Evolutionary conservation across 2,329 filamentous ascomycete species (phyloP), one percentile per base, ranked within the genome.

Genomic region (Shiraia bambusicola): DNA sequence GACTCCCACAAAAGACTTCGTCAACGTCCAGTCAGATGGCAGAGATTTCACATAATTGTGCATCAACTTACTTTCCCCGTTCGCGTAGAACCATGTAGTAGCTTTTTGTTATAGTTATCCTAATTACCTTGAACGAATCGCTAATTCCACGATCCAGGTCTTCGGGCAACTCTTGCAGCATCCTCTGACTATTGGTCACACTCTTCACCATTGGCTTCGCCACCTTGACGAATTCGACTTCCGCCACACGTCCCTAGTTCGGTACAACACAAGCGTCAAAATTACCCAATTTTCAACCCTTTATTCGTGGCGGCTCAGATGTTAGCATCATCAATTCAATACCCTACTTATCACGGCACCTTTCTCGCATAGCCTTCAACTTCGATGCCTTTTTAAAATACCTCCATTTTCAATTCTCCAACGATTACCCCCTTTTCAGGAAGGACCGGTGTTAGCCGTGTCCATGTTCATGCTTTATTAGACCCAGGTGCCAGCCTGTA

Each of bases 131-230:
- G 24, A 26, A 30, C 15, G 13, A 41, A 14, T 15, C 30, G 39
- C 48, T 59, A 36, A 56, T 44, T 27, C 32, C 16, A 17, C 6
- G 15, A 42, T 25, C 15, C 31, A 67, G 63, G 61, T 58, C 58
- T 12, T 57, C 59, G 13, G 59, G 63, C 34, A 63, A 52, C 32
- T 43, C 59, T 22, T 67, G 63, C 47, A 64, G 52, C 31, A 65
- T 67, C 52, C 52, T 67, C 29, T 67, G 62, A 67, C 63, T 66
- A 40, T 33, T 52, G 28, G 50, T 56, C 19, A 47, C 47, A 30
- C 40, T 62, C 26, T 28, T 65, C 28, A 40, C 56, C 22, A 43
- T 66, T 22, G 42, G 48, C 37, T 31, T 61, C 30, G 50, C 56
- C 15, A 22, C 54, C 13, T 28, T 52, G 11, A 35, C 50, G 24